A percentile compares a stretch with the other conserved stretches of the same genome.
Evolutionary conservation across 768 basidiomycete genomes (phyloP).

Genomic region (Amanita subjunquillea): DNA sequence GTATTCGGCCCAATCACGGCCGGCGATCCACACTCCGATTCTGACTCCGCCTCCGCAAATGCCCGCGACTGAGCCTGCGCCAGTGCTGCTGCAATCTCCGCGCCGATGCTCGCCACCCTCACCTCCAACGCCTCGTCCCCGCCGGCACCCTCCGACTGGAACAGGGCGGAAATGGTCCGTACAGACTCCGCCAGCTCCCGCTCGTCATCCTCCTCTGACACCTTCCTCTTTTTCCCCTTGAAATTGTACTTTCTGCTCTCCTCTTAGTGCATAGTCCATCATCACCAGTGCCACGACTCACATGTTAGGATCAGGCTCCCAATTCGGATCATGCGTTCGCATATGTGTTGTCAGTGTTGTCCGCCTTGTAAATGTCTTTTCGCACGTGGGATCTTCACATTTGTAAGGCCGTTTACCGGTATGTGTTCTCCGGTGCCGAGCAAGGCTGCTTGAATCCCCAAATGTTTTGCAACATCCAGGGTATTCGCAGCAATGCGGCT

Average conservation of each 20-base stretch:
- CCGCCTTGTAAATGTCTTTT: conserved; percentile 81
- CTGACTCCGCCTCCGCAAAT: conserved; percentile 51
- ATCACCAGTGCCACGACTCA: conserved; percentile 24
- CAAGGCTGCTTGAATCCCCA: conserved; percentile 85
- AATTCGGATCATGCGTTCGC: conserved; percentile 77
- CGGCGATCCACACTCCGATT: conserved; percentile 35
- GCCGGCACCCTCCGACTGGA: conserved; percentile 36
- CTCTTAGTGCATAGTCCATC: conserved; percentile 1
- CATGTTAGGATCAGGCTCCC: conserved; percentile 81
- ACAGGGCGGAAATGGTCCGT: conserved; percentile 62
- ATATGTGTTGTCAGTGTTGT: conserved; percentile 82
- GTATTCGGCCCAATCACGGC: conserved; percentile 50
- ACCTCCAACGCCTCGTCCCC: conserved; percentile 44
- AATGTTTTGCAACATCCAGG: conserved; percentile 83
- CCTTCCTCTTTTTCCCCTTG: conserved; percentile 59
- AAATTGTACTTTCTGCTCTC: conserved; percentile 66
- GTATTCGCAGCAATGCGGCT: conserved; percentile 86
- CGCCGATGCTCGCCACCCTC: conserved; percentile 68
- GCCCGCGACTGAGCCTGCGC: conserved; percentile 59
- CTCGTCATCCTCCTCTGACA: conserved; percentile 43
- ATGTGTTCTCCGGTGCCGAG: conserved; percentile 84
- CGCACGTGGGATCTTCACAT: conserved; percentile 73
- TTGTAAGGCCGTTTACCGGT: conserved; percentile 82
- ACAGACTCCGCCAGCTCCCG: conserved; percentile 62
- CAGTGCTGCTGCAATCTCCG: conserved; percentile 72